phyloP scores from a whole-genome alignment of 2,329 filamentous ascomycete genomes.

The Claviceps sp. region DNA sequence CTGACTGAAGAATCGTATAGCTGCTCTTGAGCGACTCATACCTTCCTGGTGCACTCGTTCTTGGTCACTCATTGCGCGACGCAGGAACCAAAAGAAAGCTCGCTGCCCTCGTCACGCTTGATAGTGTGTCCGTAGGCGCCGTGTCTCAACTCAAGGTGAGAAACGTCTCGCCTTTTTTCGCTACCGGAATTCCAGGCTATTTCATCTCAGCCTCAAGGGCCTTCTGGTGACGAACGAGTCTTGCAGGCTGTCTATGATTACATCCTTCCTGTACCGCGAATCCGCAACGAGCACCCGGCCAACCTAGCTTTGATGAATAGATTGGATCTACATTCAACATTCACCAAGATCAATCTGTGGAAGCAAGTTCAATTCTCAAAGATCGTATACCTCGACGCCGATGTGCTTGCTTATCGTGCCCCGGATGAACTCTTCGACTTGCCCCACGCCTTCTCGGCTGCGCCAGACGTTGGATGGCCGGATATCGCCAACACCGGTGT shows the following conservation, averaged over 20 bases:
- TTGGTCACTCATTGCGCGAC: constrained; percentile 91
- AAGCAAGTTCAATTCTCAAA: constrained; percentile 77
- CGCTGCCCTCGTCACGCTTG: constrained; percentile 69
- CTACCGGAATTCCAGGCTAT: background rate
- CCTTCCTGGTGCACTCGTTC: constrained; percentile 82
- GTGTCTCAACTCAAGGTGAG: constrained; percentile 66
- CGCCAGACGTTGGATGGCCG: constrained; percentile 94
- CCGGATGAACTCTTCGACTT: constrained; percentile 83
- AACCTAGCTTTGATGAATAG: constrained; percentile 91
- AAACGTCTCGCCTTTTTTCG: background rate
- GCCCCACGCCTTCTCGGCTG: constrained; percentile 49
- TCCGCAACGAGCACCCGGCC: constrained; percentile 61
- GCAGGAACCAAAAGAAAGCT: constrained; percentile 75
- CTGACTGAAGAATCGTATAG: constrained; percentile 31
- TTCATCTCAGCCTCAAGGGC: background rate
- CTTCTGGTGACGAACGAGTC: background rate
- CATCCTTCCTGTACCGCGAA: constrained; percentile 68
- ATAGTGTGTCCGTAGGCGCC: constrained; percentile 61
- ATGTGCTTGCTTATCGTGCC: constrained; percentile 79
- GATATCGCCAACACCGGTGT: constrained; percentile 97
- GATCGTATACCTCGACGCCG: constrained; percentile 90
- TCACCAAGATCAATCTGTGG: constrained; percentile 96
- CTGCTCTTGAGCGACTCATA: constrained; percentile 87
- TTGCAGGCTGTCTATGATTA: constrained; percentile 73
- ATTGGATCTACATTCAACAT: constrained; percentile 77